Base-by-base conservation (phyloP, 805 yeast species). In the Yarrowia deformans region DNA sequence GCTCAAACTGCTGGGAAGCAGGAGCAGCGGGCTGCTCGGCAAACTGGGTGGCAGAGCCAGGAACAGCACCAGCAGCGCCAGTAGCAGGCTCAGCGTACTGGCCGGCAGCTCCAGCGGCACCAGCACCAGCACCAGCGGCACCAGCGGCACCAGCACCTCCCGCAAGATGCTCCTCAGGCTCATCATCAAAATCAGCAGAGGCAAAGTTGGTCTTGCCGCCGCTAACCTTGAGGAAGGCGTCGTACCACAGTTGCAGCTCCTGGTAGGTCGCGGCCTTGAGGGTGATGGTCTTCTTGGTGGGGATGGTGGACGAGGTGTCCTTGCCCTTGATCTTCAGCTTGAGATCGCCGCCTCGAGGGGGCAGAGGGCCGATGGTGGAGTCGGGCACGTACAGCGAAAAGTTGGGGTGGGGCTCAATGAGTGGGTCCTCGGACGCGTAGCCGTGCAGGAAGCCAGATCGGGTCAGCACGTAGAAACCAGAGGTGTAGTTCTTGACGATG, bases 171-270 rank as follows among this genome's bases (percentile, higher is more conserved):
- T 56, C 46, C 29, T 60, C 66, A 7, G 50, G 52, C 50, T 60
- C 66, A 2, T 60, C 50, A 9, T 58, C 66, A 12, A 60, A 43
- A 14, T 39, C 67, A 29, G 50, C 67, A 23, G 61, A 13, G 34
- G 69, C 69, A 52, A 45, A 39, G 42, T 42, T 67, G 52, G 49
- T 60, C 29, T 69, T 66, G 10, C 74, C 73, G 16, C 68, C 68
- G 3, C 37, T 19, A 10, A 63, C 68, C 68, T 63, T 63, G 40
- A 63, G 55, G 39, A 63, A 55, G 23, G 81, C 84, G 32, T 77
- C 79, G 74, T 81, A 81, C 88, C 88, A 85, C 8, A 78, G 77
- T 52, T 73, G 73, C 72, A 82, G 76, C 70, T 85, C 88, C 58
- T 79, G 83, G 45, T 79, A 77, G 9, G 84, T 79, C 42, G 79